phyloP scores from a whole-genome alignment of 768 basidiomycete genomes.

The Rhodosporidiobolus sp. region DNA sequence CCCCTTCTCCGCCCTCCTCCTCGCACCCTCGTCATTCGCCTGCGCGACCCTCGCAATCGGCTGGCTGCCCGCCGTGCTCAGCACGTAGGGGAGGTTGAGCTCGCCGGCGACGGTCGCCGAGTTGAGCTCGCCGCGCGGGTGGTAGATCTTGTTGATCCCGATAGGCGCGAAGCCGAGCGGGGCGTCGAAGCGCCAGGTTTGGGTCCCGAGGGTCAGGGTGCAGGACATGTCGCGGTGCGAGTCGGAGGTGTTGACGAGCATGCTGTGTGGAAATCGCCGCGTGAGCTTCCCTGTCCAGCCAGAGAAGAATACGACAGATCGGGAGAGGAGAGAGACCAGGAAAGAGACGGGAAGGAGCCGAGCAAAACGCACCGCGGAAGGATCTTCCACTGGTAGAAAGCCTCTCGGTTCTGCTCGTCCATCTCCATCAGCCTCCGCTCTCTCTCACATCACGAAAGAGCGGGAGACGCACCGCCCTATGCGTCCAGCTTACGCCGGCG shows the following conservation, averaged over 20 bases:
- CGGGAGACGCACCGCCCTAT: constrained; percentile 50
- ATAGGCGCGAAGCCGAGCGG: constrained; percentile 62
- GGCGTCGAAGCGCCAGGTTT: constrained; percentile 53
- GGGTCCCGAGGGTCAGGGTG: constrained; percentile 9
- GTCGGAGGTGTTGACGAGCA: constrained; percentile 56
- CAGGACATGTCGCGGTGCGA: constrained; percentile 52
- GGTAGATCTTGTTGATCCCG: constrained; percentile 69
- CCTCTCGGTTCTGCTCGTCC: constrained; percentile 55
- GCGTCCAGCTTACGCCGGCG: constrained; percentile 68
- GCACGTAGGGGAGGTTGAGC: constrained; percentile 65
- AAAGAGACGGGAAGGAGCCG: too few species aligned
- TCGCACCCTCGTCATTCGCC: constrained; percentile 55
- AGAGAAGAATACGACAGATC: not conserved
- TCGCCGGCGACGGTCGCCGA: constrained; percentile 64
- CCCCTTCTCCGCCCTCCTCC: not conserved
- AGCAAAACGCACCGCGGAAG: constrained; percentile 51
- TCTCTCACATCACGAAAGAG: not conserved
- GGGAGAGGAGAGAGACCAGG: not conserved
- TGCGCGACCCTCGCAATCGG: constrained; percentile 73
- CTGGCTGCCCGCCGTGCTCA: constrained; percentile 70
- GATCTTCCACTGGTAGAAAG: constrained; percentile 66
- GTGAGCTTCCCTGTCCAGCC: too few species aligned
- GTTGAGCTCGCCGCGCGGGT: constrained; percentile 68
- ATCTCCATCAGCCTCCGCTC: not conserved
- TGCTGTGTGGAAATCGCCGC: too few species aligned